Evolutionary conservation across 2,329 filamentous ascomycete genomes (phyloP).

Genomic region (Biscogniauxia mediterranea): DNA sequence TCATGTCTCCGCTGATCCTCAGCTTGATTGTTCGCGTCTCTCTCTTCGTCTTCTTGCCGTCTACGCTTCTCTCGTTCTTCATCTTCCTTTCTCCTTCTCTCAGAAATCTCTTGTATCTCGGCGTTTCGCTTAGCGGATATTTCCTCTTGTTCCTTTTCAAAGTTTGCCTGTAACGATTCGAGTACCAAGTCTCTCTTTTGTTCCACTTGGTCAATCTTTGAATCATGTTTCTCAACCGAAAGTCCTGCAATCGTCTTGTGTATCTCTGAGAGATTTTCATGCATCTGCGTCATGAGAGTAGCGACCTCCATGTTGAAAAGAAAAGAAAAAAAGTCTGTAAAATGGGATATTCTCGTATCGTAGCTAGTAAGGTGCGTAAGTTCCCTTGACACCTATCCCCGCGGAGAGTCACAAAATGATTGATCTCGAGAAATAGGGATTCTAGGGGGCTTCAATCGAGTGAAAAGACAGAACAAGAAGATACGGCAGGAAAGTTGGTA

Average conservation of each 20-base stretch:
- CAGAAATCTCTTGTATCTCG: not conserved
- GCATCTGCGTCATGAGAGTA: conserved; percentile 4
- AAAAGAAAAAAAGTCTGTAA: not conserved
- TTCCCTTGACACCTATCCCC: too few relatives aligned
- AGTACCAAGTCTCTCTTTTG: not conserved
- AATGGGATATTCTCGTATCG: not conserved
- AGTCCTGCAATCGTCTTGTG: conserved; percentile 2
- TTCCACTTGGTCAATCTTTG: conserved; percentile 4
- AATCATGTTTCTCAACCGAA: conserved; percentile 1
- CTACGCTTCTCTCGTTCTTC: conserved; percentile 5
- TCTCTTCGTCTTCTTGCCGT: conserved; percentile 4
- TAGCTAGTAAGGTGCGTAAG: not conserved
- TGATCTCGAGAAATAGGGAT: too few relatives aligned
- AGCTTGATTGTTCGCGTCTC: not conserved
- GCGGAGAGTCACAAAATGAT: too few relatives aligned
- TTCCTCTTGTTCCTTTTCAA: not conserved
- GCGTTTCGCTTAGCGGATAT: not conserved
- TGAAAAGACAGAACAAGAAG: not conserved
- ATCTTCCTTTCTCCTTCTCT: conserved; percentile 3
- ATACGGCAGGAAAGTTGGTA: too few relatives aligned
- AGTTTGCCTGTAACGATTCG: not conserved
- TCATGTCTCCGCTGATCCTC: not conserved
- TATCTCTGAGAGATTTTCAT: conserved; percentile 6
- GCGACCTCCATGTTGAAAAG: conserved; percentile 2
- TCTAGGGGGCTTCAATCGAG: not conserved